These are phyloP conservation scores for Apiospora hydei DNA, from an alignment of 2,329 filamentous ascomycete species.

Conservation along the genomic window DNA sequence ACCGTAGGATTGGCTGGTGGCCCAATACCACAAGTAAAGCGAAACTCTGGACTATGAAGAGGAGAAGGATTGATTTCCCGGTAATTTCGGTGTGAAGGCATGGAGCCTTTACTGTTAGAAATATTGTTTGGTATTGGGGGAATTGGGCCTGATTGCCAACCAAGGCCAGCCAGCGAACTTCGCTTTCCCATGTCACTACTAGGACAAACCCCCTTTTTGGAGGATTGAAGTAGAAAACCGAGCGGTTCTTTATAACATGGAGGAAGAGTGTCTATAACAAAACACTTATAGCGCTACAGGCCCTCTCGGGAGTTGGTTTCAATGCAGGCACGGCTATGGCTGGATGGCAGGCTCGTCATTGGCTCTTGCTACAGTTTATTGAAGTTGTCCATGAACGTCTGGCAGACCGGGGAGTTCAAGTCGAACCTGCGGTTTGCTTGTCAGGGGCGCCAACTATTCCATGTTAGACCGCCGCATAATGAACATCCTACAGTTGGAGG, in stretches of 20 bases:
- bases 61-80: neutral
- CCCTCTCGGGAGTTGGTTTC: neutral
- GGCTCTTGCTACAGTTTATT: no score
- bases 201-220: neutral
- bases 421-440: no score
- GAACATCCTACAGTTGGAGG: no score
- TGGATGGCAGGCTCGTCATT: no score
- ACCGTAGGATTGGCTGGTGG: slow-evolving; percentile 6
- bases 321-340: neutral
- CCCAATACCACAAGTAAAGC: neutral
- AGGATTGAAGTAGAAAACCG: neutral
- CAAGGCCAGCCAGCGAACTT: neutral
- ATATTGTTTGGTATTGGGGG: neutral
- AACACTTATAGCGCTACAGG: neutral
- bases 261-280: neutral
- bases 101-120: neutral
- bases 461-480: no score
- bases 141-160: neutral
- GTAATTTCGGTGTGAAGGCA: neutral
- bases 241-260: neutral
- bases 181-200: neutral
- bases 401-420: no score
- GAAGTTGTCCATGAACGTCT: no score
- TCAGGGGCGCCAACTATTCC: no score
- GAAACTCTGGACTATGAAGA: neutral